Percentiles rank a stretch among this genome's conserved stretches.
These are phyloP conservation scores for Penicillium diatomitis DNA, from an alignment of 495 filamentous ascomycete species.

Conservation along the genomic window DNA sequence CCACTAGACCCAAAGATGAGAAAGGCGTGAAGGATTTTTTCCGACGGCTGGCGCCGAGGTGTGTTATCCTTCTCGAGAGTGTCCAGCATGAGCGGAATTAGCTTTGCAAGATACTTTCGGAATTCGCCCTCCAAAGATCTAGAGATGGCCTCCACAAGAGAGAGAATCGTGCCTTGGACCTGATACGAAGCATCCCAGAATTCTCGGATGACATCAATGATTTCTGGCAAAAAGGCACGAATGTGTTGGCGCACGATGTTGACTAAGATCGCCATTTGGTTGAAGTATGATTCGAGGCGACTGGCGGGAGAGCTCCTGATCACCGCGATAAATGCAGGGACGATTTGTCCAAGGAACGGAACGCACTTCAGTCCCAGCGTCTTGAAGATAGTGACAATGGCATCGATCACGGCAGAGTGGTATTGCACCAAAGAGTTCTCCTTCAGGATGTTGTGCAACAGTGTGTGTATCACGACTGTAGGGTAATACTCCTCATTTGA, in stretches of 20 bases:
- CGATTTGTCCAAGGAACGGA: slow-evolving; percentile 81
- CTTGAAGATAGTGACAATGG: slow-evolving; percentile 97
- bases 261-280: slow-evolving; percentile 85
- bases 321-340: slow-evolving; percentile 84
- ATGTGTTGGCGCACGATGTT: slow-evolving; percentile 96
- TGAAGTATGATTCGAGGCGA: slow-evolving; percentile 90
- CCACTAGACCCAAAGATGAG: slow-evolving; percentile 92
- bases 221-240: slow-evolving; percentile 71
- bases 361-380: slow-evolving; percentile 93
- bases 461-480: slow-evolving; percentile 91
- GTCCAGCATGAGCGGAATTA: slow-evolving; percentile 87
- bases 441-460: slow-evolving; percentile 77
- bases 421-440: slow-evolving; percentile 81
- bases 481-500: slow-evolving; percentile 98
- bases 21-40: slow-evolving; percentile 89
- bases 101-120: slow-evolving; percentile 78
- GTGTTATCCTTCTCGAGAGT: slow-evolving; percentile 82
- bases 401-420: slow-evolving; percentile 93
- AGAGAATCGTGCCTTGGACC: slow-evolving; percentile 81
- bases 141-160: slow-evolving; percentile 87
- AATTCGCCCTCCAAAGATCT: slow-evolving; percentile 93
- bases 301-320: slow-evolving; percentile 64
- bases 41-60: slow-evolving; percentile 63
- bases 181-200: slow-evolving; percentile 72
- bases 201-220: slow-evolving; percentile 73